Percentiles rank a stretch among this genome's conserved stretches.
Evolutionary conservation across 2,329 filamentous ascomycete species (phyloP).

Genomic region (Talaromyces sp.): DNA sequence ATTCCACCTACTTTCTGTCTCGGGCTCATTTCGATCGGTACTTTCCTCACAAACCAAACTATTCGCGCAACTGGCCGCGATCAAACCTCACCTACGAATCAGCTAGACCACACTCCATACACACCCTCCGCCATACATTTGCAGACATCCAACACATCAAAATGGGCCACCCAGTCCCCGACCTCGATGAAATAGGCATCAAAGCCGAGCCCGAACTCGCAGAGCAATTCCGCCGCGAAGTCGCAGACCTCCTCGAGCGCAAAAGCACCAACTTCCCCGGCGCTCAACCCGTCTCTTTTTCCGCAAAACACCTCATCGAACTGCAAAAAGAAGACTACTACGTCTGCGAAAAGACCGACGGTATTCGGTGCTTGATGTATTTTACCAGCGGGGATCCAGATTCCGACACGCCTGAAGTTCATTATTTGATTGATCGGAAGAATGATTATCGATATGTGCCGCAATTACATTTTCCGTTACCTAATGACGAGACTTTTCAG

Average conservation of each 20-base stretch:
- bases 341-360: slow-evolving; percentile 97
- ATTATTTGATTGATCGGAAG: slow-evolving; percentile 95
- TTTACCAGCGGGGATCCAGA: slow-evolving; percentile 58
- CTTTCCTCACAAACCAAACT: background rate
- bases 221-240: slow-evolving; percentile 65
- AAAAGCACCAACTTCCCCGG: slow-evolving; percentile 72
- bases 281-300: slow-evolving; percentile 92
- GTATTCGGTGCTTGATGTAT: slow-evolving; percentile 92
- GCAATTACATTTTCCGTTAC: slow-evolving; percentile 76
- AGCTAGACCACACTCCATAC: background rate
- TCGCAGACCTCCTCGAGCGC: slow-evolving; percentile 72
- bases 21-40: background rate
- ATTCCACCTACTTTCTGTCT: background rate
- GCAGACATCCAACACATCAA: slow-evolving; percentile 11
- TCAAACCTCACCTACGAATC: background rate
- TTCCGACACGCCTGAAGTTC: slow-evolving; percentile 66
- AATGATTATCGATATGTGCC: slow-evolving; percentile 93
- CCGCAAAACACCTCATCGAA: slow-evolving; percentile 76
- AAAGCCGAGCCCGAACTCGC: slow-evolving; percentile 64
- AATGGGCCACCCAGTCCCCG: slow-evolving; percentile 43
- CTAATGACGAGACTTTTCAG: slow-evolving; percentile 57
- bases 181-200: slow-evolving; percentile 54
- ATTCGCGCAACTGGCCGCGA: background rate
- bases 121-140: background rate
- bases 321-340: slow-evolving; percentile 85